Percentiles rank a stretch among this genome's conserved stretches.
Evolutionary conservation across 345 rosid genomes (phyloP).

Genomic region (Atalantia buxifolia): DNA sequence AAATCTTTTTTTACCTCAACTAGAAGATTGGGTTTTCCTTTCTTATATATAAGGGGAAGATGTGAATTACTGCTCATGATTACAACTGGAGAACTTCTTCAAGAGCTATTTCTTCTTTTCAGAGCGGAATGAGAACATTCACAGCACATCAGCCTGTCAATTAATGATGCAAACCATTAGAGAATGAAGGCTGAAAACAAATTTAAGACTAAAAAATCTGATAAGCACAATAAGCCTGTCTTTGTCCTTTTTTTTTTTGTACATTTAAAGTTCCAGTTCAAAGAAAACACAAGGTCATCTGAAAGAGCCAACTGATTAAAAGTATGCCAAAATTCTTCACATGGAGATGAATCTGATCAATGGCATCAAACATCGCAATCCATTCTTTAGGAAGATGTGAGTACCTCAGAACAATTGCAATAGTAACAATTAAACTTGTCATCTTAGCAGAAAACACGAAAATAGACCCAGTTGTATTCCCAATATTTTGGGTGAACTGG

Average conservation of each 20-base stretch:
- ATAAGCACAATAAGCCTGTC: background rate
- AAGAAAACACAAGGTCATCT: background rate
- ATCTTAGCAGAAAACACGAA: background rate
- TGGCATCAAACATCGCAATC: background rate
- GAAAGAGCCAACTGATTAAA: background rate
- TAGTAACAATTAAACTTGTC: background rate
- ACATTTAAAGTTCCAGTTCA: background rate
- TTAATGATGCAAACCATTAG: background rate
- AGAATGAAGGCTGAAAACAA: background rate
- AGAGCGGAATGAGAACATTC: background rate
- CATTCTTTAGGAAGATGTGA: background rate
- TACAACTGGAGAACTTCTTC: conserved; percentile 19
- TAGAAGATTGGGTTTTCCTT: conserved; percentile 40
- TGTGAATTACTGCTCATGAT: conserved; percentile 29
- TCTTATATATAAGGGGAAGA: conserved; percentile 35
- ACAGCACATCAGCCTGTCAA: conserved; percentile 9
- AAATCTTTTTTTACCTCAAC: conserved; percentile 46
- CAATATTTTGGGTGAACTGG: background rate
- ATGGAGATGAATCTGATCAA: background rate
- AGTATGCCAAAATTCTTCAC: background rate
- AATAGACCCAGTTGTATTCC: background rate
- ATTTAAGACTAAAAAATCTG: background rate
- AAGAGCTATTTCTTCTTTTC: background rate
- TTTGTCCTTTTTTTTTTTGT: background rate
- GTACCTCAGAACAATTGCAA: background rate